Base-by-base conservation (phyloP, 1,139 yeast species). In the Candida tetrigidarum region DNA sequence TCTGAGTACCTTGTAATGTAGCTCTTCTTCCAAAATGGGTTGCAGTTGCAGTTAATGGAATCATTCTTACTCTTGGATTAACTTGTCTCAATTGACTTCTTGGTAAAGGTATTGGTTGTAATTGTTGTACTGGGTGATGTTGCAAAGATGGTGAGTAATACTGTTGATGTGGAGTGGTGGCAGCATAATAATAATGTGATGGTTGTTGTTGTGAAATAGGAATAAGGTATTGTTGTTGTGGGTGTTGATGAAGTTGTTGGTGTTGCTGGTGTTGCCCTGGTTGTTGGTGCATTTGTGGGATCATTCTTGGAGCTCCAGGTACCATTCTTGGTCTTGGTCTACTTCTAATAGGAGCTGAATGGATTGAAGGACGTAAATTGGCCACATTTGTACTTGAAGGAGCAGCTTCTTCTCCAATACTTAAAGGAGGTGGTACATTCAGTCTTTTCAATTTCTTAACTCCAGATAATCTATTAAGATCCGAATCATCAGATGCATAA, bases 351-450 rank as follows among this genome's bases (percentile, higher is more conserved):
- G 80, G 81, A 4, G 79, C 80, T 2, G 78, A 72, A 45, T 67
- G 76, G 43, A 74, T 73, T 18, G 59, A 50, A n/a, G 75, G 76
- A 48, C 41, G 53, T 44, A 14, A 55, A 53, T 37, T 37, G 6
- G 18, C 25, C 12, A 22, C 34, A 33, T 20, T 27, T 28, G 37
- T 23, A 20, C 16, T 20, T 9, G 22, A 11, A 6, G 20, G 29
- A 15, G 16, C 30, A 15, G 16, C 30, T 37, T 25, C 38, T 15
- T 39, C 46, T 12, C 38, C 42, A 3, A 72, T 56, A 39, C 63
- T 63, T 38, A 77, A 60, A 1, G 81, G 81, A 2, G 78, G 57
- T 2, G 82, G 82, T 2, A 74, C 65, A 44, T 72, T 72, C 27
- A 62, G 63, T 48, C 82, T 63, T 50, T 70, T 75, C 48, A 77